A percentile compares a stretch with the other conserved stretches of the same genome.
Evolutionary conservation across 2,329 filamentous ascomycete genomes (phyloP).

Genomic region (Trichoderma semiorbis): DNA sequence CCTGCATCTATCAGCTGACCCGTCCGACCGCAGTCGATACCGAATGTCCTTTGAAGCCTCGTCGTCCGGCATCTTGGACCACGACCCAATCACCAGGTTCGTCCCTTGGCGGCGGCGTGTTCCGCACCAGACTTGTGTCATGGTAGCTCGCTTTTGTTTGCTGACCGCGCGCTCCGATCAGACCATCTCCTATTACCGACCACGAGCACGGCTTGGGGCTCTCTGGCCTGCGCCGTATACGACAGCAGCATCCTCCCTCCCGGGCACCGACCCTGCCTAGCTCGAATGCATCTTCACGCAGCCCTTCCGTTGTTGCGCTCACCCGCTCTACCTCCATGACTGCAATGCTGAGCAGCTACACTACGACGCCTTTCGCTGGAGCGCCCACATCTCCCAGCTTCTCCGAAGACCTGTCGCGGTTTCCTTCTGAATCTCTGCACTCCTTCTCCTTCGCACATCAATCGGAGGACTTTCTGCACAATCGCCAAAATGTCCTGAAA

Average conservation of each 20-base stretch:
- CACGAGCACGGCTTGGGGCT: slow-evolving; percentile 83
- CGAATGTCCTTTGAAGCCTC: slow-evolving; percentile 76
- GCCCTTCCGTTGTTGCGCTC: slow-evolving; percentile 52
- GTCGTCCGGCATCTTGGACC: slow-evolving; percentile 54
- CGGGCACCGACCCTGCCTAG: slow-evolving; percentile 61
- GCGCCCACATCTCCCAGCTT: slow-evolving; percentile 71
- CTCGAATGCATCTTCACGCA: slow-evolving; percentile 61
- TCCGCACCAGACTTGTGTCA: not conserved
- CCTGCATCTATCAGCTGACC: slow-evolving; percentile 47
- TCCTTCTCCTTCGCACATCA: slow-evolving; percentile 98
- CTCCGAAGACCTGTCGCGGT: slow-evolving; percentile 84
- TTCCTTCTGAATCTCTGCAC: slow-evolving; percentile 92
- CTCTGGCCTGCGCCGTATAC: slow-evolving; percentile 88
- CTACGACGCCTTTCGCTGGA: slow-evolving; percentile 53
- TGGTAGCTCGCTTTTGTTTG: slow-evolving; percentile 18
- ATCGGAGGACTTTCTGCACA: slow-evolving; percentile 87
- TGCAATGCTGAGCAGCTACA: slow-evolving; percentile 57
- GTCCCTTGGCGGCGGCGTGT: slow-evolving; percentile 23
- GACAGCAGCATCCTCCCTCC: slow-evolving; percentile 69
- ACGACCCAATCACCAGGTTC: slow-evolving; percentile 72
- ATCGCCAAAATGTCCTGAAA: slow-evolving; percentile 87
- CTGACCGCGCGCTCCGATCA: slow-evolving; percentile 39
- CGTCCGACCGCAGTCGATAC: slow-evolving; percentile 55
- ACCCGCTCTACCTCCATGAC: slow-evolving; percentile 70
- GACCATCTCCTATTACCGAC: slow-evolving; percentile 77